Evolutionary conservation across 208 protist species (phyloP).

Genomic region (Wallacemonas sp.): DNA sequence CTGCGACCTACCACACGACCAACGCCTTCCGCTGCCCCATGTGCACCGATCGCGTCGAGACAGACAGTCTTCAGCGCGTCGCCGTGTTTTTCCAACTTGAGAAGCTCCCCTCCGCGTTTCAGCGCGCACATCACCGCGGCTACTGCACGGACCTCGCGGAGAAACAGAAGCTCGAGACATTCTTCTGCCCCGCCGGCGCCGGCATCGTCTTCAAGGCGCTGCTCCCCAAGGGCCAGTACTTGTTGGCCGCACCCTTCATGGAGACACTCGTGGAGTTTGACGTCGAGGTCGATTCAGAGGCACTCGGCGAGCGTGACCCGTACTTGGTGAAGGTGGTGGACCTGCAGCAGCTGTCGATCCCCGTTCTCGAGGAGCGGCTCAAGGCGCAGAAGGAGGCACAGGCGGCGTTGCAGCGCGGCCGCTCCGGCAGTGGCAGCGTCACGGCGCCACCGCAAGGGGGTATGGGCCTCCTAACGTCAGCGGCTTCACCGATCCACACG

Average conservation of each 20-base stretch:
- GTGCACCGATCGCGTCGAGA: constrained; percentile 69
- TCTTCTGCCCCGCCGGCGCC: constrained; percentile 71
- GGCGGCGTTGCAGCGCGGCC: too few relatives aligned
- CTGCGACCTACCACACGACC: constrained; percentile 57
- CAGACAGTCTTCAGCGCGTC: constrained; percentile 49
- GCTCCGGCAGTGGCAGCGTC: constrained; percentile 6
- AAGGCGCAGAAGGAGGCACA: constrained; percentile 9
- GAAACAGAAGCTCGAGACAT: constrained; percentile 50
- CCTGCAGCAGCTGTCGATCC: constrained; percentile 24
- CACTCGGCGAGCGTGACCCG: constrained; percentile 36
- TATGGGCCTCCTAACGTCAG: too few relatives aligned
- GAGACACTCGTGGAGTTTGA: constrained; percentile 57
- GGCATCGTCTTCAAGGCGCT: constrained; percentile 49
- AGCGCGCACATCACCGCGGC: constrained; percentile 62
- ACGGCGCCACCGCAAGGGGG: neutral
- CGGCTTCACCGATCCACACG: neutral
- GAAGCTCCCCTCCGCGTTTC: constrained; percentile 36
- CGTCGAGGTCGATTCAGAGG: constrained; percentile 52
- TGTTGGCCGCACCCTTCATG: constrained; percentile 63
- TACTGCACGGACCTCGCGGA: constrained; percentile 65
- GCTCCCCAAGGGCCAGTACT: constrained; percentile 62
- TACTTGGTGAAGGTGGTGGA: constrained; percentile 36
- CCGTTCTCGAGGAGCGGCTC: constrained; percentile 12
- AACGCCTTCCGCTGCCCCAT: constrained; percentile 78
- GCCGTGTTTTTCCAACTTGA: constrained; percentile 72